phyloP scores from a whole-genome alignment of 2,329 filamentous ascomycete genomes.

The Gaeumannomyces tritici region DNA sequence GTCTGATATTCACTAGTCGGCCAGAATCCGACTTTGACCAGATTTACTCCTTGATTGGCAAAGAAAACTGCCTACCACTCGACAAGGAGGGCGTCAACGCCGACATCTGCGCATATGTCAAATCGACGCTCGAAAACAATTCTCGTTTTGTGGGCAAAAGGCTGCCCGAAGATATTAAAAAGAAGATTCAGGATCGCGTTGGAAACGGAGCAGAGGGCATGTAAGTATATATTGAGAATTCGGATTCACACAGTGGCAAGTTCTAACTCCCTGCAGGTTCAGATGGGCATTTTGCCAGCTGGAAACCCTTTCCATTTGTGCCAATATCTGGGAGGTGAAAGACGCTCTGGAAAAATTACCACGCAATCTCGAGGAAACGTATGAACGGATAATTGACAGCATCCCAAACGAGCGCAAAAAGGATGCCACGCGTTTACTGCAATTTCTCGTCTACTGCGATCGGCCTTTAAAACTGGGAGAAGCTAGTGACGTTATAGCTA shows the following conservation, averaged over 20 bases:
- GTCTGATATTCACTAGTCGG: neutral
- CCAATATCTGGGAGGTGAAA: too few species aligned
- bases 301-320: too few species aligned
- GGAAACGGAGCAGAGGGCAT: too few species aligned
- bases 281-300: too few species aligned
- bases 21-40: neutral
- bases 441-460: neutral
- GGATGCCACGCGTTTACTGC: neutral
- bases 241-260: too few species aligned
- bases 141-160: too few species aligned
- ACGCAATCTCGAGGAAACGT: neutral
- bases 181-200: neutral
- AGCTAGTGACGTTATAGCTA: neutral
- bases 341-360: neutral
- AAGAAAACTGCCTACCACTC: neutral
- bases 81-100: too few species aligned
- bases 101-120: neutral
- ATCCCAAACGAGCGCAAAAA: neutral
- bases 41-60: neutral
- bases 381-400: neutral
- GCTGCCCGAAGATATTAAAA: neutral
- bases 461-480: neutral
- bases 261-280: too few species aligned
- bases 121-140: neutral
- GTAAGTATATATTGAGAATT: too few species aligned